phyloP scores from a whole-genome alignment of 2,329 filamentous ascomycete species.

The Colletotrichum nymphaeae region DNA sequence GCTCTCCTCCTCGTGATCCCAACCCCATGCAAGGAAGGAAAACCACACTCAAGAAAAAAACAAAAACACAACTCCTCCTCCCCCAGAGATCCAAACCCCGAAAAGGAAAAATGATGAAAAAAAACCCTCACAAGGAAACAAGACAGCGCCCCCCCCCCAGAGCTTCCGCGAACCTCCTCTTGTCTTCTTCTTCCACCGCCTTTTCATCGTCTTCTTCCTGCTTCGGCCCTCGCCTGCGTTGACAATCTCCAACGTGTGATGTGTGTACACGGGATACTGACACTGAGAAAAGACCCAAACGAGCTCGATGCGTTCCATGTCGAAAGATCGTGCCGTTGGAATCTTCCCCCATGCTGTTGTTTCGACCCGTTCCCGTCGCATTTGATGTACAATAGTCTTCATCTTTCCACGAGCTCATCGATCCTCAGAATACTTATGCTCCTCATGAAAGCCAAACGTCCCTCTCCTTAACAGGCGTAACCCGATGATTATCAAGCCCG shows the following conservation, averaged over 20 bases:
- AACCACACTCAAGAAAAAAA: not conserved
- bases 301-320: not conserved
- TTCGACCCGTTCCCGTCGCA: not conserved
- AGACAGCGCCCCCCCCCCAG: not conserved
- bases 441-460: conserved; percentile 37
- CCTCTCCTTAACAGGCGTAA: conserved; percentile 42
- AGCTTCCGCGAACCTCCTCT: not conserved
- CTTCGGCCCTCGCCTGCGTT: not conserved
- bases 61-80: conserved; percentile 4
- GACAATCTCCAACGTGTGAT: not conserved
- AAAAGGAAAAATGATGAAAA: too few species aligned
- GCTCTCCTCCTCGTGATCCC: conserved; percentile 11
- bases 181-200: not conserved
- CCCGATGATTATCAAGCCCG: conserved; percentile 45
- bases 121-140: not conserved
- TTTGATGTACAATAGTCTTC: conserved; percentile 21
- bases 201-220: not conserved
- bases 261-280: not conserved
- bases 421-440: too few species aligned
- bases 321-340: too few species aligned
- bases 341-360: conserved; percentile 14
- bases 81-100: not conserved
- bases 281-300: not conserved
- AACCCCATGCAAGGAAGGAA: conserved; percentile 15
- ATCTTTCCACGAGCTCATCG: not conserved